Base-by-base conservation (phyloP, 192 early-diverging fungal species). In the Haplosporangium gracile region DNA sequence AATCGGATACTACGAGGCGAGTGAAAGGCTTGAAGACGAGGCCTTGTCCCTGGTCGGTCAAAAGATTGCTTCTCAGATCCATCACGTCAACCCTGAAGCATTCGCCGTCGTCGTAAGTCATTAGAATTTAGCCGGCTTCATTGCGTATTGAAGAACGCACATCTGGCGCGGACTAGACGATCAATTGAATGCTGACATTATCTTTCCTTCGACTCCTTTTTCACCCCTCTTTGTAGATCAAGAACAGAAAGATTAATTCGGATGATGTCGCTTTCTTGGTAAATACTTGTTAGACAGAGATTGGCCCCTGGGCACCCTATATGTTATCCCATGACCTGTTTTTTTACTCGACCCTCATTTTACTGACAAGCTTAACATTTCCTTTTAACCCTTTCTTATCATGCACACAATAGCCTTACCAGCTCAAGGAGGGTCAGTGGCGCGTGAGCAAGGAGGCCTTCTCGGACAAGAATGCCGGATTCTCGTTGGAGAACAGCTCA, bases 1-100 rank as follows among this genome's bases (percentile, higher is more conserved):
- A 72, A 89, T 92, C 24, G 95, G 95, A 26, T 92, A 90, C 76
- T 96, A 96, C 77, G 86, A 90, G 65, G 94, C 92, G 2, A 94
- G 90, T 76, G 91, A 93, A 55, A 76, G 71, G n/a, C 53, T 73
- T 6, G 78, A 87, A 32, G 89, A 93, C 53, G 88, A 79, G 70
- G 70, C 75, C 15, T 82, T 95, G 42, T 88, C 88, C 34, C 76
- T 89, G 9, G 74, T 82, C n/a, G 89, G 89, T 1, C 86, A 89
- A 63, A 93, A 91, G 81, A 85, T 94, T 40, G 90, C 91, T 5
- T 84, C 86, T 3, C 90, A 87, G 73, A 92, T 95, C 51, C 82
- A 82, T 11, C 82, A 90, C 13, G 79, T 71, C 15, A 83, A 83
- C 5, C 81, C 82, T 9, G 80, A 91, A n/a, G 88, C 93, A 16